phyloP scores from a whole-genome alignment of 1,139 yeast species.

The Scheffersomyces stambukii region DNA sequence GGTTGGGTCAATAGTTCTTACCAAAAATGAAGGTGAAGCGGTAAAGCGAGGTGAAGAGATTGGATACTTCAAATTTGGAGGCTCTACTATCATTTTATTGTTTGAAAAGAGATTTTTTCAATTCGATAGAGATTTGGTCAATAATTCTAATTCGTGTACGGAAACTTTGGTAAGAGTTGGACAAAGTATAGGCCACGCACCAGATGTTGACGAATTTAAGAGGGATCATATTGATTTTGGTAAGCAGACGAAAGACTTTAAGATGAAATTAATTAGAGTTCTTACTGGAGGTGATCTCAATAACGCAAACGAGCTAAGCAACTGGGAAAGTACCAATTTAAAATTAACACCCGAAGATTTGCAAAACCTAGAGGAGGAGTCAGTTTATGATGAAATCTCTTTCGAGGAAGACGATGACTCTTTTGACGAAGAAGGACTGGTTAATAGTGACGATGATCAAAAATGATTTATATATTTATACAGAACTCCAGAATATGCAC shows the following conservation, averaged over 20 bases:
- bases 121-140: conserved; percentile 71
- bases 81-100: conserved; percentile 74
- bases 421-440: conserved; percentile 11
- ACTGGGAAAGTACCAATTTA: conserved; percentile 36
- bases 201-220: conserved; percentile 43
- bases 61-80: conserved; percentile 95
- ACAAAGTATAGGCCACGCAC: conserved; percentile 82
- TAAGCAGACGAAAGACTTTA: conserved; percentile 46
- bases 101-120: conserved; percentile 29
- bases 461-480: no score
- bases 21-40: conserved; percentile 57
- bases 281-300: conserved; percentile 54
- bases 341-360: conserved; percentile 20
- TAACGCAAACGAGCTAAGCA: conserved; percentile 26
- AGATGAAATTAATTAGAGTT: conserved; percentile 52
- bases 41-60: conserved; percentile 75
- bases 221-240: conserved; percentile 46
- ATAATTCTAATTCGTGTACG: conserved; percentile 63
- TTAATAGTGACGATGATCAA: conserved; percentile 2
- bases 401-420: conserved; percentile 14
- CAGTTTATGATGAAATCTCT: conserved; percentile 13
- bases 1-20: conserved; percentile 87
- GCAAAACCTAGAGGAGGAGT: conserved; percentile 8
- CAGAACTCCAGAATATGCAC: no score
- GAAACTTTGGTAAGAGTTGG: conserved; percentile 89